These are phyloP conservation scores for Thermomucor indicae-seudaticae DNA, from an alignment of 371 early-diverging fungal species.

Conservation along the genomic window DNA sequence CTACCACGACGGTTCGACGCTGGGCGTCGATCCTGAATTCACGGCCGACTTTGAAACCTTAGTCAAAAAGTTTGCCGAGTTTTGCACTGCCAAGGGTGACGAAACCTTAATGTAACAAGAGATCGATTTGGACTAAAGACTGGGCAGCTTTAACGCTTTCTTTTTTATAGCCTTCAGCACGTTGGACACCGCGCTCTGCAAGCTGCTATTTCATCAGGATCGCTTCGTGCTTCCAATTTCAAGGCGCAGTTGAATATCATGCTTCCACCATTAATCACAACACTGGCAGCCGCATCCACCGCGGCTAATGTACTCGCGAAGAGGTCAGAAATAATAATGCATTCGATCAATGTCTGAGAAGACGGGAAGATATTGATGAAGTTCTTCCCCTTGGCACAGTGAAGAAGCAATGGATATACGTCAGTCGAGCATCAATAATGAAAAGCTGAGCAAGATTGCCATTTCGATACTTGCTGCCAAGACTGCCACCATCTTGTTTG, in stretches of 20 bases:
- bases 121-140: not conserved
- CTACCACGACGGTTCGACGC: constrained; percentile 65
- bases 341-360: not conserved
- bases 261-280: constrained; percentile 53
- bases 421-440: constrained; percentile 17
- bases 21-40: constrained; percentile 64
- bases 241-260: constrained; percentile 51
- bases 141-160: too few relatives aligned
- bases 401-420: constrained; percentile 15
- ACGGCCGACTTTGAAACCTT: constrained; percentile 43
- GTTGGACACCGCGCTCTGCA: constrained; percentile 55
- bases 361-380: not conserved
- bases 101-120: constrained; percentile 4
- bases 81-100: too few relatives aligned
- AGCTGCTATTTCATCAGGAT: constrained; percentile 49
- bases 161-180: constrained; percentile 25
- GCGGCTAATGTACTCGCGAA: constrained; percentile 27
- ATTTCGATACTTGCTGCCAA: constrained; percentile 27
- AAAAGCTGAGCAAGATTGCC: constrained; percentile 15
- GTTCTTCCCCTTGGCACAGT: constrained; percentile 3
- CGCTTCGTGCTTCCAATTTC: constrained; percentile 50
- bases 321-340: constrained; percentile 10
- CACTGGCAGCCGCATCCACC: constrained; percentile 24
- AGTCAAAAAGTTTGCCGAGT: constrained; percentile 54
- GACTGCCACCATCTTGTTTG: constrained; percentile 23